Base-by-base conservation (phyloP, 73 alveolate genomes). In the Paramecium pentaurelia region DNA sequence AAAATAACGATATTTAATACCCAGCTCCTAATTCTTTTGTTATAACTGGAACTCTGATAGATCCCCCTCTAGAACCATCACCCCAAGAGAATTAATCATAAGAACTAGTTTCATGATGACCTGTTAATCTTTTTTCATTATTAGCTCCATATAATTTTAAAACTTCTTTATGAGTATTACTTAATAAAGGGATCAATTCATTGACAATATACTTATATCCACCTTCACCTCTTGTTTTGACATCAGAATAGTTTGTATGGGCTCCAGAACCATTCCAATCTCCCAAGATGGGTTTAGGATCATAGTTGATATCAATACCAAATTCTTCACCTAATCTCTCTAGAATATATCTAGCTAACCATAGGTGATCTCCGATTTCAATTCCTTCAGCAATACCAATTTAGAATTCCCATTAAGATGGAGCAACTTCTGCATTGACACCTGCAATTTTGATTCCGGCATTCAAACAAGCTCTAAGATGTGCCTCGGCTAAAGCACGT, bases 191-290 rank as follows among this genome's bases (percentile, higher is more conserved):
- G 38, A 95, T 86, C 7, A 93, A 92, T 20, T 88, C 51, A 11
- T 91, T 36, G 60, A 96, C 88, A 18, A 58, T 68, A 49, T 45
- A 89, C 1, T 94, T 96, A 70, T 93, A 44, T 20, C 98, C 98
- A 3, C 95, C 97, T 25, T 85, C 95, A 49, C 86, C 95, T 94
- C 99, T 97, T 93, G 95, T 97, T 22, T 92, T 86, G n/a, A 87
- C 58, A 37, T 97, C 96, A 0, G 98, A 95, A 84, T 92, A 97
- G 90, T 97, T 97, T 64, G 98, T 94, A 83, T 96, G 99, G 89
- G 99, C 96, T 51, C 99, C 99, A n/a, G 99, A 96, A 22, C 99
- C 99, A 80, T 97, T 97, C 97, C 96, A 95, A 77, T 95, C 96
- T 54, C 97, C 97, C 73, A 80, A 59, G 88, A 96, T 93, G 11